phyloP scores from a whole-genome alignment of 306 rosid genomes.

The Astragalus membranaceus region DNA sequence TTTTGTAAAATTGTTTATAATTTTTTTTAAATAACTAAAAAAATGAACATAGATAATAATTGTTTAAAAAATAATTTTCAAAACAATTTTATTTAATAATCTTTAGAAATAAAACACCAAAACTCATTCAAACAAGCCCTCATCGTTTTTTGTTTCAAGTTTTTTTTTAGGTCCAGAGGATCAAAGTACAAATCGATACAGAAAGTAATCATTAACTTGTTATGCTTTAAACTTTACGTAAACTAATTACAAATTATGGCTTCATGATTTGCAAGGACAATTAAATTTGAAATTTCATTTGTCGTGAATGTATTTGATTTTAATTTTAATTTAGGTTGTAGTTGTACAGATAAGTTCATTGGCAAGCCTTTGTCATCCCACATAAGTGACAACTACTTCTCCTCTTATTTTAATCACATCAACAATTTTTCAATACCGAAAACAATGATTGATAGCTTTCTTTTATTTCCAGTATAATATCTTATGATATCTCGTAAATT shows the following conservation, averaged over 20 bases:
- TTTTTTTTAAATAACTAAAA: no score
- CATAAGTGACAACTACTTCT: constrained; percentile 35
- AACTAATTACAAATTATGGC: neutral
- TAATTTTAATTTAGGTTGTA: constrained; percentile 26
- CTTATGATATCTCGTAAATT: neutral
- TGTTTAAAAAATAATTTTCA: no score
- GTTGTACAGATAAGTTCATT: constrained; percentile 52
- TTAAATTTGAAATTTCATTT: neutral
- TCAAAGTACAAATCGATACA: neutral
- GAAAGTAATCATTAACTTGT: neutral
- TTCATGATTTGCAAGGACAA: neutral
- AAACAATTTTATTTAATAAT: no score
- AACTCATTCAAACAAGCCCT: no score
- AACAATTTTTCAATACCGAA: neutral
- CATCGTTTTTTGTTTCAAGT: no score
- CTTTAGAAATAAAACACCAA: no score
- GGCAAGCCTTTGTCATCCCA: constrained; percentile 43
- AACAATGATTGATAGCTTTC: neutral
- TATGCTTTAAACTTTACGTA: neutral
- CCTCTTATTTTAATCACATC: constrained; percentile 19
- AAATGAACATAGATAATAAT: no score
- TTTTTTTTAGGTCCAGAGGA: neutral
- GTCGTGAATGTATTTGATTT: neutral
- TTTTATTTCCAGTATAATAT: neutral
- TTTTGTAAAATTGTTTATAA: no score